Evolutionary conservation across 495 filamentous ascomycete genomes (phyloP).

Genomic region (Penicillium chermesinum): DNA sequence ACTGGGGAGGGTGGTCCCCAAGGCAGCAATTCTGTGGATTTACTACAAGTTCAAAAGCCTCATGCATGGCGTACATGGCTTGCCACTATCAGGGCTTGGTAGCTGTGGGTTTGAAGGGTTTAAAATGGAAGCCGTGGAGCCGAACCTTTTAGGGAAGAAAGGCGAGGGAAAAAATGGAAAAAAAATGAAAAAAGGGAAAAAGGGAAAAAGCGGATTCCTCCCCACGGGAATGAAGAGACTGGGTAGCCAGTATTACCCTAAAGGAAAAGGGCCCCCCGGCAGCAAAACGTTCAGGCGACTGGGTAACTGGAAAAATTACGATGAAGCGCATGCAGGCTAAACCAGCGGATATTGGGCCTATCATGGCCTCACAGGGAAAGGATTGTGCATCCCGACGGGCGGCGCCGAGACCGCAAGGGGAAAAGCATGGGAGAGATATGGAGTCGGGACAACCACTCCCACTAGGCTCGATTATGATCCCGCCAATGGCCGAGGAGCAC

Average conservation of each 20-base stretch:
- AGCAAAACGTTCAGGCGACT: background rate
- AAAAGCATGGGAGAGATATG: constrained; percentile 7
- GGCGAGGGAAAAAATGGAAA: background rate
- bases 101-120: constrained; percentile 4
- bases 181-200: constrained; percentile 3
- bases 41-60: background rate
- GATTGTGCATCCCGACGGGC: constrained; percentile 5
- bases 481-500: constrained; percentile 8
- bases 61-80: constrained; percentile 2
- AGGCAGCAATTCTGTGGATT: background rate
- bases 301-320: constrained; percentile 2
- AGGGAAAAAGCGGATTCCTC: too few species aligned
- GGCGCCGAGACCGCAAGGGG: constrained; percentile 8
- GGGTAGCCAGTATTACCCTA: constrained; percentile 1
- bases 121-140: constrained; percentile 2
- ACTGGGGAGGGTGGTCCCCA: background rate
- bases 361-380: constrained; percentile 3
- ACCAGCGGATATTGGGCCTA: constrained; percentile 1
- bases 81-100: constrained; percentile 18
- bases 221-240: too few species aligned
- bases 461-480: constrained; percentile 33
- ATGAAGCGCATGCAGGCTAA: background rate
- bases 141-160: background rate
- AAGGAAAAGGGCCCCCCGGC: background rate
- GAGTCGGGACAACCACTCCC: constrained; percentile 20